Conservation (phyloP, 2,329 filamentous ascomycete genomes). For the Talaromyces sp. region DNA sequence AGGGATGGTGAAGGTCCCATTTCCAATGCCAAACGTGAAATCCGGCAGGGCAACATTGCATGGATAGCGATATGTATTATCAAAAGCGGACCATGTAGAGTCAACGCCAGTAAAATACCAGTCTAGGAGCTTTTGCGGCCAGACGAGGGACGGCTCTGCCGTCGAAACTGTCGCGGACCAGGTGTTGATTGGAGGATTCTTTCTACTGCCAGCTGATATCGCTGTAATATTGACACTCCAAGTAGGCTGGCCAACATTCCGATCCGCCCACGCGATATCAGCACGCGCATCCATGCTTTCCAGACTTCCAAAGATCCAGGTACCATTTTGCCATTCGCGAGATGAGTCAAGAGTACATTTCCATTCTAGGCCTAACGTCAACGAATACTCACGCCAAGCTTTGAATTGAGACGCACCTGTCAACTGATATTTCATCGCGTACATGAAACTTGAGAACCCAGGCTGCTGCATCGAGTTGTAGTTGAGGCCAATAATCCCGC, state of each 20-base stretch:
- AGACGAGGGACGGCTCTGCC: background rate
- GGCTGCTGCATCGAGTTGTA: too few species aligned
- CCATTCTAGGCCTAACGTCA: too few species aligned
- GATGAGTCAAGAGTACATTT: too few species aligned
- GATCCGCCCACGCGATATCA: constrained; percentile 2
- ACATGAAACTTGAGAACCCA: too few species aligned
- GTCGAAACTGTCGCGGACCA: constrained; percentile 1
- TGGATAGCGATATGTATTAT: constrained; percentile 1
- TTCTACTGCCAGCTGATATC: background rate
- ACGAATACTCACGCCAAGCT: too few species aligned
- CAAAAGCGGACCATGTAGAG: constrained; percentile 1
- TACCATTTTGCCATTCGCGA: too few species aligned
- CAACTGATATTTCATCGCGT: too few species aligned
- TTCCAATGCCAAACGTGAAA: background rate
- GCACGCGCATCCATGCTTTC: background rate
- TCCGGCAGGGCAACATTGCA: background rate
- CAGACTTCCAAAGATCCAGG: too few species aligned
- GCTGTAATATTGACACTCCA: constrained; percentile 11
- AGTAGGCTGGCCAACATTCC: background rate
- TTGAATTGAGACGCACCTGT: too few species aligned
- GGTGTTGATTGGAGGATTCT: constrained; percentile 6
- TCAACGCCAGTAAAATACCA: constrained; percentile 2
- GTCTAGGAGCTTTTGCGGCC: constrained; percentile 5
- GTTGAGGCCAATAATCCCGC: too few species aligned
- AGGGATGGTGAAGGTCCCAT: constrained; percentile 2